Conservation (phyloP, 2,329 filamentous ascomycete species). For the Dothistroma pini region DNA sequence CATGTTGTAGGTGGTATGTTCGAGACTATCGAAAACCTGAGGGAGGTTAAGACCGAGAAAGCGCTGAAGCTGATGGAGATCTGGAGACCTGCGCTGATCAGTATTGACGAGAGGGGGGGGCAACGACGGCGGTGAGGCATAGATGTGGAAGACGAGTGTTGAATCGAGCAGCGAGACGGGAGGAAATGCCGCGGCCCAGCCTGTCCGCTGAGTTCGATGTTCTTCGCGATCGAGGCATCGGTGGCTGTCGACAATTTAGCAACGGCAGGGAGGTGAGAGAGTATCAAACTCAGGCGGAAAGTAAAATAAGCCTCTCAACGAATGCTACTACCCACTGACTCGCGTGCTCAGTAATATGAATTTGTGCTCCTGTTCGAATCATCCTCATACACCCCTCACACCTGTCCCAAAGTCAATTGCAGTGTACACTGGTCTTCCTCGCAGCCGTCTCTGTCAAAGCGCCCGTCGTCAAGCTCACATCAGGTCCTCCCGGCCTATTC, state of each 20-base stretch:
- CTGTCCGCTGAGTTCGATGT: too few relatives aligned
- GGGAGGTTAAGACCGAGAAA: too few relatives aligned
- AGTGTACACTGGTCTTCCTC: neutral
- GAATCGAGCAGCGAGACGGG: too few relatives aligned
- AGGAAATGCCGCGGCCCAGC: too few relatives aligned
- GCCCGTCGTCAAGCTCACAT: slow-evolving; percentile 1
- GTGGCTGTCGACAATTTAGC: too few relatives aligned
- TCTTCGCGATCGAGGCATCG: too few relatives aligned
- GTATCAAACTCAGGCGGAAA: too few relatives aligned
- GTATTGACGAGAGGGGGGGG: neutral
- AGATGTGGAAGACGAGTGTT: neutral
- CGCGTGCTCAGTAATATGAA: too few relatives aligned
- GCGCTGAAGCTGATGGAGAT: neutral
- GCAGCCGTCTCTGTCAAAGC: neutral
- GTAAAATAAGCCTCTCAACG: too few relatives aligned
- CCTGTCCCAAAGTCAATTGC: neutral
- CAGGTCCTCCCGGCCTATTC: neutral
- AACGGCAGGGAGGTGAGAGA: too few relatives aligned
- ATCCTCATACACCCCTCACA: neutral
- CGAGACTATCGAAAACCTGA: neutral
- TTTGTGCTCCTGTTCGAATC: neutral
- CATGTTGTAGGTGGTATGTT: neutral
- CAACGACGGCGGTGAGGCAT: too few relatives aligned
- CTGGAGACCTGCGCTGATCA: neutral
- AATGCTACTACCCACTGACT: too few relatives aligned